Evolutionary conservation across 805 yeast genomes (phyloP).

Genomic region (Nakazawaea siamensis): DNA sequence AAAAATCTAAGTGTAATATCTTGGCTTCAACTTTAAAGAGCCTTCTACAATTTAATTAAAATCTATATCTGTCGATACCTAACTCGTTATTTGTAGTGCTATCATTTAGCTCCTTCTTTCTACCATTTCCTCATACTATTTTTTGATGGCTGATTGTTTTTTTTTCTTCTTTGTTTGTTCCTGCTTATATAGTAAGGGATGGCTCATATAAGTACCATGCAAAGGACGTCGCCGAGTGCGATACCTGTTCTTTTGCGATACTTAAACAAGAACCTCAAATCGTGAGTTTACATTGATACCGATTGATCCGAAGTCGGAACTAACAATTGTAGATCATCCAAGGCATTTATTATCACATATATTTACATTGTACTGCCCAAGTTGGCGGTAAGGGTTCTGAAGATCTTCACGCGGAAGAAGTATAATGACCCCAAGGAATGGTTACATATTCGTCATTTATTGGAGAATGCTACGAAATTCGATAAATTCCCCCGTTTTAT

Average conservation of each 20-base stretch:
- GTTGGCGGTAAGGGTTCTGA: slow-evolving; percentile 14
- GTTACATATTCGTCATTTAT: slow-evolving; percentile 10
- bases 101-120: too few species aligned
- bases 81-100: too few species aligned
- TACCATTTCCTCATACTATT: too few species aligned
- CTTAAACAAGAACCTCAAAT: slow-evolving; percentile 7
- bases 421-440: slow-evolving; percentile 13
- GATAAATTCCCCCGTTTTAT: slow-evolving; percentile 28
- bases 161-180: too few species aligned
- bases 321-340: slow-evolving; percentile 8
- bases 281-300: slow-evolving; percentile 5
- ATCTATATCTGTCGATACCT: too few species aligned
- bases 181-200: too few species aligned
- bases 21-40: too few species aligned
- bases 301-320: neutral
- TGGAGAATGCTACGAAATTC: slow-evolving; percentile 22
- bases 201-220: too few species aligned
- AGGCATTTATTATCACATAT: slow-evolving; percentile 27
- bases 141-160: too few species aligned
- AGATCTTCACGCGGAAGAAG: slow-evolving; percentile 13
- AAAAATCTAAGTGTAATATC: too few species aligned
- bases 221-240: too few species aligned
- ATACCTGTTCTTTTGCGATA: slow-evolving; percentile 3
- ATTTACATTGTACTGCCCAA: slow-evolving; percentile 27
- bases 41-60: too few species aligned